Percentiles rank a stretch among this genome's conserved stretches.
These are phyloP conservation scores for Backusella liffmaniae DNA, from an alignment of 192 early-diverging fungal genomes.

Conservation along the genomic window DNA sequence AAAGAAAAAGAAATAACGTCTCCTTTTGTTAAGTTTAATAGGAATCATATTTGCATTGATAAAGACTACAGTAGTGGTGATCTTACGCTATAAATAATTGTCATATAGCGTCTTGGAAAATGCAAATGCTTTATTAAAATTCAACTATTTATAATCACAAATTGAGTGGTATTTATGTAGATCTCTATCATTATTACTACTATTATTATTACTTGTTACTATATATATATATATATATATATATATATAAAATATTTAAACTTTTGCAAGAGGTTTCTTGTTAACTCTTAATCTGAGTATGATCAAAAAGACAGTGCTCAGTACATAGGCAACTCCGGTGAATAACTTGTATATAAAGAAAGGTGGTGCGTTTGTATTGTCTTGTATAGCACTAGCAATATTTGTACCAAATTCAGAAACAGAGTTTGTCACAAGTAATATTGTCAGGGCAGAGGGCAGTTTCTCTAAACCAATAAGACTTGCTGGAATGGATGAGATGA, in stretches of 20 bases:
- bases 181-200: background rate
- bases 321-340: slow-evolving; percentile 19
- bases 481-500: slow-evolving; percentile 25
- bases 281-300: slow-evolving; percentile 16
- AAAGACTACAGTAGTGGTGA: background rate
- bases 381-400: slow-evolving; percentile 33
- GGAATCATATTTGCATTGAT: background rate
- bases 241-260: background rate
- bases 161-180: background rate
- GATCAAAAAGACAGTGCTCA: background rate
- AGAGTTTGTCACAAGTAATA: slow-evolving; percentile 20
- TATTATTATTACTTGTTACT: background rate
- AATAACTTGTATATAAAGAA: slow-evolving; percentile 43
- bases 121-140: background rate
- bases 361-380: slow-evolving; percentile 19
- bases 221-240: no score
- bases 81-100: background rate
- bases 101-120: background rate
- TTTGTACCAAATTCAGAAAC: slow-evolving; percentile 29
- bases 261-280: slow-evolving; percentile 9
- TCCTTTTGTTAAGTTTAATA: background rate
- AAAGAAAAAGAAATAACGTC: background rate
- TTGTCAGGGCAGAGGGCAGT: slow-evolving; percentile 19
- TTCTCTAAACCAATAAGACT: slow-evolving; percentile 18
- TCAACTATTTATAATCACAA: background rate